Base-by-base conservation (phyloP, 2,329 filamentous ascomycete species). In the Cercospora zeina region DNA sequence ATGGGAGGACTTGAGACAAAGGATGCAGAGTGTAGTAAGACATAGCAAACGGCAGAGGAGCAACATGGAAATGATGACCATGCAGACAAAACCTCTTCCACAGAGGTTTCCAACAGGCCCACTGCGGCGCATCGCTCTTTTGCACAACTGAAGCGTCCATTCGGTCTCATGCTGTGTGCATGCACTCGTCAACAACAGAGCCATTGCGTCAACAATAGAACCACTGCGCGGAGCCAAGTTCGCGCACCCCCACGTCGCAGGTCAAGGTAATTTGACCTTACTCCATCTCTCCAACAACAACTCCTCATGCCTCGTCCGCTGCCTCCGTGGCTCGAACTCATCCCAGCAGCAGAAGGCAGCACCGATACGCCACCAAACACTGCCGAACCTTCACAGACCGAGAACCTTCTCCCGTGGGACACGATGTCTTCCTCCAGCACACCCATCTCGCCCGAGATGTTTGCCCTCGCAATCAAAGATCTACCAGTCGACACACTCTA, bases 401-500 rank as follows among this genome's bases (percentile, higher is more conserved):
- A 51, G 8, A 64, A 64, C 49, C 37, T 65, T 3, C 60, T 65
- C 8, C 62, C 62, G 11, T 65, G 53, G 49, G 62, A 65, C 51
- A 62, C 59, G 19, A 65, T 65, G 63, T 62, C 61, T 6, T 66
- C 57, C 53, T 58, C 57, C 54, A 65, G 61, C 59, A 68, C 59
- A 11, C 59, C 63, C 8, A 77, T 77, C 62, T 60, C 69, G 21
- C 68, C 73, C 6, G 62, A 61, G 5, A 67, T 68, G 62, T 77
- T 77, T 66, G 71, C 72, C 71, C 79, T 81, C 64, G 89, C 89
- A 24, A 81, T 93, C 67, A 79, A 82, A 67, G 84, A 87, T 63
- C 85, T 93, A 60, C 84, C 88, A 42, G 74, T 87, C 67, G 81
- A 83, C 65, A 83, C 83, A 61, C 86, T 93, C 6, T 87, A 89